These are phyloP conservation scores for Globisporangium viniferum DNA, from an alignment of 352 stramenopile species.

Conservation along the genomic window DNA sequence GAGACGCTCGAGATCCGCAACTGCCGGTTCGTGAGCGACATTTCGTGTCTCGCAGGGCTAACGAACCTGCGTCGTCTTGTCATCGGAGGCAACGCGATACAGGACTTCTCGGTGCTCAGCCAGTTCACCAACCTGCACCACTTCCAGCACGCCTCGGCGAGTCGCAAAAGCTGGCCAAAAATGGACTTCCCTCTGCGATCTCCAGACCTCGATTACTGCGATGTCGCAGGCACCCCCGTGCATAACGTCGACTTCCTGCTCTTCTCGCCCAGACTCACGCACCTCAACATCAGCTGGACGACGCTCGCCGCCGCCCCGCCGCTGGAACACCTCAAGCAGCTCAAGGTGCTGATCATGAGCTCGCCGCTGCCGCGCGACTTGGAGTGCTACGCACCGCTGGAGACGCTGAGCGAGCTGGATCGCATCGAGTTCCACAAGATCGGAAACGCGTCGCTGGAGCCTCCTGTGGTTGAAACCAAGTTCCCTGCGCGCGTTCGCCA, in stretches of 20 bases:
- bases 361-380: neutral
- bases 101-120: slow-evolving; percentile 3
- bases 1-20: slow-evolving; percentile 10
- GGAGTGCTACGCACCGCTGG: slow-evolving; percentile 4
- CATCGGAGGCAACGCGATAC: neutral
- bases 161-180: neutral
- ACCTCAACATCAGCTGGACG: slow-evolving; percentile 10
- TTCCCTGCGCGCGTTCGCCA: neutral
- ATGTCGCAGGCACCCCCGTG: neutral
- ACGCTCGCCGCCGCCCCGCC: neutral
- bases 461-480: neutral
- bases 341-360: slow-evolving; percentile 6
- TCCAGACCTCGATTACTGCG: slow-evolving; percentile 4
- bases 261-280: neutral
- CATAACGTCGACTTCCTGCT: neutral
- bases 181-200: slow-evolving; percentile 5
- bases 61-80: slow-evolving; percentile 1
- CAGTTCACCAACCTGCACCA: slow-evolving; percentile 1
- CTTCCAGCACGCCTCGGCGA: slow-evolving; percentile 1
- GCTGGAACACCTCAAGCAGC: neutral
- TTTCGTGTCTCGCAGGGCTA: neutral
- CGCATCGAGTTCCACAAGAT: slow-evolving; percentile 8
- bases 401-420: neutral
- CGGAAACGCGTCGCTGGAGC: neutral
- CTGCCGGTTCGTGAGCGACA: neutral